Percentiles rank a stretch among this genome's conserved stretches.
Conservation (phyloP, 2,329 filamentous ascomycete species). For the Cephalotrichum gorgonifer region DNA sequence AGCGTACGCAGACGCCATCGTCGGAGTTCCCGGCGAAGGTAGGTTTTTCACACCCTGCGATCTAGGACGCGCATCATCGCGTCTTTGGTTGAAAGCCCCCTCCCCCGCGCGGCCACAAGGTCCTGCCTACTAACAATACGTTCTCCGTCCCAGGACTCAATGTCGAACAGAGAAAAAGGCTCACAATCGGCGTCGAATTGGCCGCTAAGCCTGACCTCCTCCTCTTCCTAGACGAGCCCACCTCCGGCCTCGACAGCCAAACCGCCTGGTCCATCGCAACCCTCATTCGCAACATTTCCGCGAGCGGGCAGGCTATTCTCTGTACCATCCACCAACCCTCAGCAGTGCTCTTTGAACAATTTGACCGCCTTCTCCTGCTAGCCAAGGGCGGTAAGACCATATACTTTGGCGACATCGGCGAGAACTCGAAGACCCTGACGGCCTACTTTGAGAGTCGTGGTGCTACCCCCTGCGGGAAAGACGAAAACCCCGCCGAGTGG, state of each 20-base stretch:
- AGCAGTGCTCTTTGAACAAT: conserved; percentile 31
- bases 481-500: conserved; percentile 58
- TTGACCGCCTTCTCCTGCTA: conserved; percentile 45
- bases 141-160: conserved; percentile 16
- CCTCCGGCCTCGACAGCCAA: conserved; percentile 64
- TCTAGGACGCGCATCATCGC: neutral
- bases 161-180: conserved; percentile 37
- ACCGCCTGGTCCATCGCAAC: conserved; percentile 67
- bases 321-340: conserved; percentile 38
- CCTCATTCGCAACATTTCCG: conserved; percentile 55
- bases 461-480: conserved; percentile 37
- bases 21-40: conserved; percentile 55
- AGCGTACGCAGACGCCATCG: conserved; percentile 60
- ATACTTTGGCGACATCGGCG: conserved; percentile 38
- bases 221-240: conserved; percentile 69
- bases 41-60: no score
- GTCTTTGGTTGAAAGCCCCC: neutral
- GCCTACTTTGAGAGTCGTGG: conserved; percentile 53
- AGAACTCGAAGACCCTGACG: conserved; percentile 34
- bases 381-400: conserved; percentile 46
- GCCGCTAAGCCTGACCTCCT: conserved; percentile 63
- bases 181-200: conserved; percentile 69
- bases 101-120: no score
- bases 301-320: conserved; percentile 31
- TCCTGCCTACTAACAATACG: neutral